Evolutionary conservation across 768 basidiomycete species (phyloP).

Genomic region (Suillus placidus): DNA sequence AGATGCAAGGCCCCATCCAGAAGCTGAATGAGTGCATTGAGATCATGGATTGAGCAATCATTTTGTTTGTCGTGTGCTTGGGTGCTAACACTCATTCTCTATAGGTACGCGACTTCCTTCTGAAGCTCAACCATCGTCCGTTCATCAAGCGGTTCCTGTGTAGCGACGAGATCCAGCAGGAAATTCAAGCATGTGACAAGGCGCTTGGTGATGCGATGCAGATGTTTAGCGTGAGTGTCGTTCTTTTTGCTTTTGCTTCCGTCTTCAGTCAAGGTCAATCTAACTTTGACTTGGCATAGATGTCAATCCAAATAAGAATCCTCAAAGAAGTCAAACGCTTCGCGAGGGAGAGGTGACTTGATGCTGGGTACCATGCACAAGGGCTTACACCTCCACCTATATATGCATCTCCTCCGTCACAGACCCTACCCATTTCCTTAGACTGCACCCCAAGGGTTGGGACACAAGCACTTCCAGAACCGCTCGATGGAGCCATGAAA

Average conservation of each 20-base stretch:
- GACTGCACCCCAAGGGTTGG: not conserved
- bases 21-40: constrained; percentile 45
- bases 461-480: not conserved
- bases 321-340: not conserved
- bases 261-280: not conserved
- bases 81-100: not conserved
- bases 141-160: constrained; percentile 81
- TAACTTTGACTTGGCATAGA: not conserved
- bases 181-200: constrained; percentile 54
- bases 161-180: constrained; percentile 64
- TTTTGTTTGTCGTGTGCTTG: not conserved
- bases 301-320: not conserved
- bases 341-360: too few relatives aligned
- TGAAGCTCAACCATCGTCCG: constrained; percentile 62
- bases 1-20: constrained; percentile 52
- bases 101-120: constrained; percentile 55
- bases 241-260: constrained; percentile 12
- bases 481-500: too few relatives aligned
- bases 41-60: constrained; percentile 23
- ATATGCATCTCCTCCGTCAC: not conserved
- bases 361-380: not conserved
- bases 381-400: not conserved
- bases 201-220: constrained; percentile 55
- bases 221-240: constrained; percentile 53
- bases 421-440: too few relatives aligned